Conservation (phyloP, 352 stramenopile species). For the Hyphochytrium catenoides region DNA sequence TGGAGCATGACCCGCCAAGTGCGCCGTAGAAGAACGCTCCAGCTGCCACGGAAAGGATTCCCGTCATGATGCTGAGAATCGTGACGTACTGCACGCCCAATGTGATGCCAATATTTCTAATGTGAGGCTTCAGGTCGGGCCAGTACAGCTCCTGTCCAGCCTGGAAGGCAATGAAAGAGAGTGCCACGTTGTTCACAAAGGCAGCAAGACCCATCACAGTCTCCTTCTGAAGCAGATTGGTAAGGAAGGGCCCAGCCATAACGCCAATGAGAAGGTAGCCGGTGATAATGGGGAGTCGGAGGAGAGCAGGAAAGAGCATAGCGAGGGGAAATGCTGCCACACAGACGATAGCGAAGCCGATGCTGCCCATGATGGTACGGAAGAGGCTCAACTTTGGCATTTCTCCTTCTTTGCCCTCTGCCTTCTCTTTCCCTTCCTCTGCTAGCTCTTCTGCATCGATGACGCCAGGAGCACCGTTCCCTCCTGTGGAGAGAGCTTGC, state of each 20-base stretch:
- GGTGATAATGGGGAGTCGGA: slow-evolving; percentile 30
- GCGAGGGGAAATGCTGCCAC: slow-evolving; percentile 25
- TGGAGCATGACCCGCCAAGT: slow-evolving; percentile 20
- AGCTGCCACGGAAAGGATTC: slow-evolving; percentile 15
- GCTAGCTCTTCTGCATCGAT: no score
- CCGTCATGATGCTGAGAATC: slow-evolving; percentile 25
- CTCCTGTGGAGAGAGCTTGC: no score
- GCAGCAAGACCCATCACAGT: slow-evolving; percentile 19
- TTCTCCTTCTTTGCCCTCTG: no score
- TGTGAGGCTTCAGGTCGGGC: slow-evolving; percentile 25
- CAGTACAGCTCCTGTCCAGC: slow-evolving; percentile 39
- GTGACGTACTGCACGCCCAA: slow-evolving; percentile 20
- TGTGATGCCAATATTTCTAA: slow-evolving; percentile 27
- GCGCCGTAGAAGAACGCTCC: slow-evolving; percentile 29
- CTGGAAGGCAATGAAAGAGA: slow-evolving; percentile 48
- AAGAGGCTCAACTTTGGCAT: no score
- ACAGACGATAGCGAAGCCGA: slow-evolving; percentile 28
- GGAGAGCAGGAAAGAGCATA: slow-evolving; percentile 24
- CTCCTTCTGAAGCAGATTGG: slow-evolving; percentile 17
- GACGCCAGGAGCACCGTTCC: no score
- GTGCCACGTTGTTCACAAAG: slow-evolving; percentile 26
- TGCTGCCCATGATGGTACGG: slow-evolving; percentile 19
- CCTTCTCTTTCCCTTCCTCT: no score
- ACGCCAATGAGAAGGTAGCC: slow-evolving; percentile 31
- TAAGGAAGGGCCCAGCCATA: slow-evolving; percentile 22